Percentiles rank a stretch among this genome's conserved stretches.
Conservation (phyloP, 495 filamentous ascomycete species). For the Usnea hakonensis region DNA sequence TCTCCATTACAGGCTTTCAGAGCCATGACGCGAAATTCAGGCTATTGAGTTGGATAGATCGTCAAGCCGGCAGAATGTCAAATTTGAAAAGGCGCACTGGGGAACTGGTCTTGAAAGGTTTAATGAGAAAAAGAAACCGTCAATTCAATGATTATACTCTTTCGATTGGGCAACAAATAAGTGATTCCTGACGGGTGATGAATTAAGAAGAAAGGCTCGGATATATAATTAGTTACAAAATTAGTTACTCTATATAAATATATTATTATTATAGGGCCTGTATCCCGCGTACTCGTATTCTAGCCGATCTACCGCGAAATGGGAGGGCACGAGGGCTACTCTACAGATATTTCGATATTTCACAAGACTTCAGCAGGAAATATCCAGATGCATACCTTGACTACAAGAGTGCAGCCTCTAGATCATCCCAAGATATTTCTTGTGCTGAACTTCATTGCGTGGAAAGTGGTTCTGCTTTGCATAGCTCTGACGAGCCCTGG, state of each 20-base stretch:
- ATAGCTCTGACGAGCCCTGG: slow-evolving; percentile 59
- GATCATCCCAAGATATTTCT: slow-evolving; percentile 2
- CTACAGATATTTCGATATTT: too few relatives aligned
- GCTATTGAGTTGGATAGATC: neutral
- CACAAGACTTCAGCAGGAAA: neutral
- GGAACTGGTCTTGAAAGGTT: neutral
- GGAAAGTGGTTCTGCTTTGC: slow-evolving; percentile 66
- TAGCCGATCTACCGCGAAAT: neutral
- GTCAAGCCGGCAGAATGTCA: neutral
- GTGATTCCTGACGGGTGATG: too few relatives aligned
- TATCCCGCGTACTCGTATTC: too few relatives aligned
- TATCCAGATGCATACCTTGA: neutral
- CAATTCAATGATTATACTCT: too few relatives aligned
- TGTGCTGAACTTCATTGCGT: slow-evolving; percentile 33
- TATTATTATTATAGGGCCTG: too few relatives aligned
- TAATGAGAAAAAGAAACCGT: neutral
- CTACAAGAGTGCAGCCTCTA: neutral
- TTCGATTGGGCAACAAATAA: too few relatives aligned
- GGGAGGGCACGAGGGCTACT: too few relatives aligned
- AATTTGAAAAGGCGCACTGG: neutral
- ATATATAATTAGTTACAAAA: too few relatives aligned
- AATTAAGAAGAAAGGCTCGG: too few relatives aligned
- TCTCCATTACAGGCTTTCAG: neutral
- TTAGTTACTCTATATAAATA: too few relatives aligned
- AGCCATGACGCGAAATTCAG: neutral